Evolutionary conservation across 345 rosid genomes (phyloP).

Genomic region (Gossypium turneri): DNA sequence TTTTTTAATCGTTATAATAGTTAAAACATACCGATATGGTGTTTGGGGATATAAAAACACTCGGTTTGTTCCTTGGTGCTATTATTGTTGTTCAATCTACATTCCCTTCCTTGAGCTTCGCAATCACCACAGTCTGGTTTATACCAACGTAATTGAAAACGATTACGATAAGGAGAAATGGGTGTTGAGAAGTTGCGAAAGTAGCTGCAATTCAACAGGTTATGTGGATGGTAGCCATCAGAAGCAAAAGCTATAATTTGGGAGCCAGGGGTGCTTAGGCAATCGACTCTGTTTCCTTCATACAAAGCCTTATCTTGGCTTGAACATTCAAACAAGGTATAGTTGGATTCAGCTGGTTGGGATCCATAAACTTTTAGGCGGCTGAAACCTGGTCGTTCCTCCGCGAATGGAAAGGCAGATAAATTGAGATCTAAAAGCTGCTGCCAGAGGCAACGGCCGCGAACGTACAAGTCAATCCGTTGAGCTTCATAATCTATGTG

Average conservation of each 20-base stretch:
- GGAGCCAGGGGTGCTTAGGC: neutral
- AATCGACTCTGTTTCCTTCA: fast-evolving
- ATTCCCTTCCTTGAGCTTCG: neutral
- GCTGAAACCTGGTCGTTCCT: neutral
- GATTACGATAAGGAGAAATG: neutral
- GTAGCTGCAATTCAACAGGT: neutral
- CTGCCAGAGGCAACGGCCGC: neutral
- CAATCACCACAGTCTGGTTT: slow-evolving; percentile 1
- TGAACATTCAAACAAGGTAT: slow-evolving; percentile 6
- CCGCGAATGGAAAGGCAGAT: neutral
- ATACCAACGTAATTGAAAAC: neutral
- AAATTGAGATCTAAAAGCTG: slow-evolving; percentile 9
- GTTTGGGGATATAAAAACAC: neutral
- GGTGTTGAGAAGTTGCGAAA: neutral
- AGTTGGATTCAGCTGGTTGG: neutral
- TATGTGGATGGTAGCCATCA: fast-evolving
- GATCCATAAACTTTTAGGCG: too few species aligned
- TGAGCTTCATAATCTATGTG: slow-evolving; percentile 9
- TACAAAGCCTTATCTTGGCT: neutral
- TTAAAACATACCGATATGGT: slow-evolving; percentile 7
- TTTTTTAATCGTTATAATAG: neutral
- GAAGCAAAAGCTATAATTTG: neutral
- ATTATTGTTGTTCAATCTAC: neutral
- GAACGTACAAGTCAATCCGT: slow-evolving; percentile 2
- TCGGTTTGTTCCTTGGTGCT: slow-evolving; percentile 4